Conservation (phyloP, 495 filamentous ascomycete species). For the Hypoxylon rickii region DNA sequence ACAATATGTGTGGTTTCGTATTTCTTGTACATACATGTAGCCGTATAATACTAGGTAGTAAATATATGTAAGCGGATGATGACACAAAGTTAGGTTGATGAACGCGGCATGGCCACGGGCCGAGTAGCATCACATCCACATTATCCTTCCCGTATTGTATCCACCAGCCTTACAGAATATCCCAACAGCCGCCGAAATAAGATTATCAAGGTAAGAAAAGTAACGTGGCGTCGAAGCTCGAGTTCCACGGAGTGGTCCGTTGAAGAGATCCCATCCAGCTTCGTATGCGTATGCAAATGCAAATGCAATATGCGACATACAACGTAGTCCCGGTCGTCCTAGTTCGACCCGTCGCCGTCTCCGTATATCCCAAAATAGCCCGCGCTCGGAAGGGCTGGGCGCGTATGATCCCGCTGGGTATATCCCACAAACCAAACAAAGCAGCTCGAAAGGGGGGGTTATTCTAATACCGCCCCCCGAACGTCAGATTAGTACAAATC, state of each 20-base stretch:
- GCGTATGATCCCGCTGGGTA: slow-evolving; percentile 30
- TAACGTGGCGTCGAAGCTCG: slow-evolving; percentile 9
- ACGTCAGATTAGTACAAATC: slow-evolving; percentile 26
- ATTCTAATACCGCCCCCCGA: slow-evolving; percentile 11
- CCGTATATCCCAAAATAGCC: slow-evolving; percentile 16
- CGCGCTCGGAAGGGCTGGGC: slow-evolving; percentile 10
- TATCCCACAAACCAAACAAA: slow-evolving; percentile 24
- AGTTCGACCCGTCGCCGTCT: slow-evolving; percentile 8
- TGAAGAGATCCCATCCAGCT: no score
- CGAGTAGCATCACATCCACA: background rate
- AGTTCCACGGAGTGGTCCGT: slow-evolving; percentile 7
- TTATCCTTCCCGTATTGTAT: slow-evolving; percentile 11
- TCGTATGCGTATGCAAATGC: no score
- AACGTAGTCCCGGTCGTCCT: slow-evolving; percentile 7
- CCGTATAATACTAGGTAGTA: background rate
- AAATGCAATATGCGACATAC: background rate
- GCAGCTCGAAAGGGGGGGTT: slow-evolving; percentile 3
- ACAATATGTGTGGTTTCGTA: slow-evolving; percentile 5
- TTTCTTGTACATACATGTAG: slow-evolving; percentile 16
- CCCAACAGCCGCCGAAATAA: background rate
- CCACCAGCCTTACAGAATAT: slow-evolving; percentile 8
- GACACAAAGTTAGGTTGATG: background rate
- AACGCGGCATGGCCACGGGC: background rate
- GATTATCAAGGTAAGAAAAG: slow-evolving; percentile 5
- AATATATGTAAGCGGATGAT: background rate